Evolutionary conservation across 1,284 basidiomycete species (phyloP).

Genomic region (Ganoderma meredithae): DNA sequence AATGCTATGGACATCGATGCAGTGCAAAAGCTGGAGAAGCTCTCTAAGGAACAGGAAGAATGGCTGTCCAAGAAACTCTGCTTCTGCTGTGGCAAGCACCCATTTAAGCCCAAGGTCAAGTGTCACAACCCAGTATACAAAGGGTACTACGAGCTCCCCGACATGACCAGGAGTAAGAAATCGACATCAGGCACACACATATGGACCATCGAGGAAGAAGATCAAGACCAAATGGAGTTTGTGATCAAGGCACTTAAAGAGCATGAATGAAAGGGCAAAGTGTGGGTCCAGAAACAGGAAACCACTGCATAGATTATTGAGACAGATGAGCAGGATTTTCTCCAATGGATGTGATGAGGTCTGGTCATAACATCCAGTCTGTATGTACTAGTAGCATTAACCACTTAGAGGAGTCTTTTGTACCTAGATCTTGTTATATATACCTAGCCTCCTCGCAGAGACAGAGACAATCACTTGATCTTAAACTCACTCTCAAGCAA

Average conservation of each 20-base stretch:
- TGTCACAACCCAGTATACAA: background rate
- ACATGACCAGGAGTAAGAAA: conserved; percentile 36
- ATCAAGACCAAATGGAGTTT: too few relatives aligned
- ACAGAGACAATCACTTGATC: too few relatives aligned
- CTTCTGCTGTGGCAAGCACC: conserved; percentile 4
- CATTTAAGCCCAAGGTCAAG: background rate
- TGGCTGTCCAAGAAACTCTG: background rate
- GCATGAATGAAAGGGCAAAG: too few relatives aligned
- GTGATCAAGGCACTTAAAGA: too few relatives aligned
- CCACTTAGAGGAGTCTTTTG: conserved; percentile 3
- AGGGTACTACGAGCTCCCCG: background rate
- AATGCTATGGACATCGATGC: conserved; percentile 3
- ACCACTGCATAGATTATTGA: background rate
- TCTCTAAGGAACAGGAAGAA: background rate
- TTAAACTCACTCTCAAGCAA: too few relatives aligned
- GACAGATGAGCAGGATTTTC: conserved; percentile 40
- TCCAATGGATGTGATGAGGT: conserved; percentile 45
- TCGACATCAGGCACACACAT: conserved; percentile 42
- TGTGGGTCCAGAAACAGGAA: too few relatives aligned
- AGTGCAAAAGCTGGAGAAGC: background rate
- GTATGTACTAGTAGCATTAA: background rate
- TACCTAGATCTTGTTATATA: too few relatives aligned
- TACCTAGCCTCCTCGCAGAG: too few relatives aligned
- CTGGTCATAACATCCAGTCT: conserved; percentile 34
- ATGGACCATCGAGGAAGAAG: too few relatives aligned